Conservation (phyloP, 228 moss, liverwort and hornwort species). For the Sphagnum magellanicum region DNA sequence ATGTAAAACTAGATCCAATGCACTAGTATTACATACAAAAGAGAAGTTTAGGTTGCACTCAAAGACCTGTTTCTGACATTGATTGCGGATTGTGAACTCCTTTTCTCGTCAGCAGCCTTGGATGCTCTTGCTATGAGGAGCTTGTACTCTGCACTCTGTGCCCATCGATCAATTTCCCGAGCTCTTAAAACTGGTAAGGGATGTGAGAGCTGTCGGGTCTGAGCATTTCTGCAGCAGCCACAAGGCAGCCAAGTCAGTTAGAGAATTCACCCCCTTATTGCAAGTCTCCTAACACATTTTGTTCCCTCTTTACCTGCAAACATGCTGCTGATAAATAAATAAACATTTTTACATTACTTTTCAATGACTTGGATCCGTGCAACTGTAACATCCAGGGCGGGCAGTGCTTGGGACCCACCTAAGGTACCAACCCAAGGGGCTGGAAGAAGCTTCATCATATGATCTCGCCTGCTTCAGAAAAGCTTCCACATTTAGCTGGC, state of each 20-base stretch:
- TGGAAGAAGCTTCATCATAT: conserved; percentile 49
- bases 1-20: no score
- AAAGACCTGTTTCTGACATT: no score
- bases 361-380: no score
- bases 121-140: conserved; percentile 30
- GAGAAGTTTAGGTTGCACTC: no score
- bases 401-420: conserved; percentile 8
- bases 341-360: no score
- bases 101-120: not conserved
- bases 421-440: conserved; percentile 46
- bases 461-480: conserved; percentile 48
- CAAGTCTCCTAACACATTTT: not conserved
- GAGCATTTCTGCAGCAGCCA: conserved; percentile 32
- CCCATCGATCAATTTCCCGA: conserved; percentile 55
- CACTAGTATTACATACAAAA: no score
- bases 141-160: conserved; percentile 45
- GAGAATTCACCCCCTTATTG: not conserved
- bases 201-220: conserved; percentile 42
- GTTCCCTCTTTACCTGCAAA: not conserved
- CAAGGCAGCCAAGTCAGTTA: not conserved
- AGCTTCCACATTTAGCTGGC: conserved; percentile 40
- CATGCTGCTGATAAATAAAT: no score
- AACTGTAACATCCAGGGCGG: no score
- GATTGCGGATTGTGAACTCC: not conserved
- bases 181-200: conserved; percentile 48